Percentiles rank a stretch among this genome's conserved stretches.
Conservation (phyloP, 1,284 basidiomycete genomes). For the Taiwanofungus camphoratus region DNA sequence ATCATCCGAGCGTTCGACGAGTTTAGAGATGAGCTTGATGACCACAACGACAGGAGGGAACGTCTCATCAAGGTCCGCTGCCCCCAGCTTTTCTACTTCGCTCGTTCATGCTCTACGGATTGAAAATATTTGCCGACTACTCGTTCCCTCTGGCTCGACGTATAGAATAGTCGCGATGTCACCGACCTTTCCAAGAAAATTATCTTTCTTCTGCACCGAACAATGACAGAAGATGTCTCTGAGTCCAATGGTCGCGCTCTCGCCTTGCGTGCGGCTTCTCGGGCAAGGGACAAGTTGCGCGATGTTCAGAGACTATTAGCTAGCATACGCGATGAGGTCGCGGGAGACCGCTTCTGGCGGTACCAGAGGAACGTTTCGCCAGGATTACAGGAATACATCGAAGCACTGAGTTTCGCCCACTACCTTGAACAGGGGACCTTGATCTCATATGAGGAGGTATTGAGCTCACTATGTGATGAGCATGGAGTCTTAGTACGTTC, state of each 20-base stretch:
- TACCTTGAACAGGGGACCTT: conserved; percentile 74
- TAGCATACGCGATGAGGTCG: conserved; percentile 57
- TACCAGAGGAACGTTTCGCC: conserved; percentile 75
- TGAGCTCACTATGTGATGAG: conserved; percentile 53
- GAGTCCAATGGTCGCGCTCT: conserved; percentile 27
- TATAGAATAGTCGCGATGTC: conserved; percentile 74
- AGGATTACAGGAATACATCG: conserved; percentile 88
- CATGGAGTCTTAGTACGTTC: conserved; percentile 54
- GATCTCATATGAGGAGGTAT: conserved; percentile 68
- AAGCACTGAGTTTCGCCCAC: conserved; percentile 86
- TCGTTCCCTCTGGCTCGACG: not conserved
- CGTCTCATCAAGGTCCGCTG: conserved; percentile 73
- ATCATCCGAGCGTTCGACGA: conserved; percentile 41
- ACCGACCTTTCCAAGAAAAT: conserved; percentile 92
- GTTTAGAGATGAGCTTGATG: conserved; percentile 70
- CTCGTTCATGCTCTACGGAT: conserved; percentile 2
- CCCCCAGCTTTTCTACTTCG: conserved; percentile 2
- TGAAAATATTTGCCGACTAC: not conserved
- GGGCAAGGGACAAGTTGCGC: conserved; percentile 62
- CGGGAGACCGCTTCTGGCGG: conserved; percentile 74
- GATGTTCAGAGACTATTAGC: conserved; percentile 70
- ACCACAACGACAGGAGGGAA: conserved; percentile 70
- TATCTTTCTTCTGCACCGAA: conserved; percentile 90
- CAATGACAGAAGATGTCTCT: conserved; percentile 45
- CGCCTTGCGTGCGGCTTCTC: conserved; percentile 41